These are phyloP conservation scores for Penicillium verrucosum DNA, from an alignment of 2,329 filamentous ascomycete species.

Conservation along the genomic window DNA sequence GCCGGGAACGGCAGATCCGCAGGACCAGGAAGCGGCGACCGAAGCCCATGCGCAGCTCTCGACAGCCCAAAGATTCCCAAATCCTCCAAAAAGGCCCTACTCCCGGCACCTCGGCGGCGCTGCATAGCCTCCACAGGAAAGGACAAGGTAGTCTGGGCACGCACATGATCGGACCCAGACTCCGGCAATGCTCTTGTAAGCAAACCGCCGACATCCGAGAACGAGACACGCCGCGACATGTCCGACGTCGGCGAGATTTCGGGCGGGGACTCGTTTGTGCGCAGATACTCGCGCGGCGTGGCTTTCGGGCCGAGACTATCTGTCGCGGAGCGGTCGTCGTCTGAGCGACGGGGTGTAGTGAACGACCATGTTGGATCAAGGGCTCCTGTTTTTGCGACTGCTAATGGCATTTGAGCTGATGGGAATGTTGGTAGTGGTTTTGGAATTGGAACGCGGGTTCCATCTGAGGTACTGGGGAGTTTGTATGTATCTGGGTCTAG, in stretches of 20 bases:
- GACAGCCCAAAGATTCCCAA: constrained; percentile 26
- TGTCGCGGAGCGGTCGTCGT: constrained; percentile 29
- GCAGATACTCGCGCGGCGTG: constrained; percentile 36
- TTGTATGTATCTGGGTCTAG: constrained; percentile 53
- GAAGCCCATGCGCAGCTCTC: background rate
- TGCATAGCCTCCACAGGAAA: constrained; percentile 1
- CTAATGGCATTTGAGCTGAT: constrained; percentile 28
- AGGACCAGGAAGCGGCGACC: background rate
- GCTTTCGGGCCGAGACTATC: constrained; percentile 35
- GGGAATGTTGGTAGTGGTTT: constrained; percentile 29
- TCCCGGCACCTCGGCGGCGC: constrained; percentile 22
- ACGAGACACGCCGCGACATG: constrained; percentile 60
- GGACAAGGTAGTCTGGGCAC: constrained; percentile 2
- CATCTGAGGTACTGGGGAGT: constrained; percentile 30
- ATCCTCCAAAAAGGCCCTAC: constrained; percentile 35
- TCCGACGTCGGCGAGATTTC: constrained; percentile 37
- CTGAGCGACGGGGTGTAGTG: constrained; percentile 18
- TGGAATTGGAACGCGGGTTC: background rate
- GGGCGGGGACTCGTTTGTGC: constrained; percentile 26
- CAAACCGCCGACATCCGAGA: constrained; percentile 81
- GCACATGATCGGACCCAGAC: background rate
- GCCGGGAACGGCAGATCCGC: background rate
- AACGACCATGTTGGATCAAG: constrained; percentile 37
- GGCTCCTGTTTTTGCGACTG: constrained; percentile 26
- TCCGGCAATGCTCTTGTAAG: constrained; percentile 49